phyloP scores from a whole-genome alignment of 176 grass and related monocot species.

The Leersia perrieri region DNA sequence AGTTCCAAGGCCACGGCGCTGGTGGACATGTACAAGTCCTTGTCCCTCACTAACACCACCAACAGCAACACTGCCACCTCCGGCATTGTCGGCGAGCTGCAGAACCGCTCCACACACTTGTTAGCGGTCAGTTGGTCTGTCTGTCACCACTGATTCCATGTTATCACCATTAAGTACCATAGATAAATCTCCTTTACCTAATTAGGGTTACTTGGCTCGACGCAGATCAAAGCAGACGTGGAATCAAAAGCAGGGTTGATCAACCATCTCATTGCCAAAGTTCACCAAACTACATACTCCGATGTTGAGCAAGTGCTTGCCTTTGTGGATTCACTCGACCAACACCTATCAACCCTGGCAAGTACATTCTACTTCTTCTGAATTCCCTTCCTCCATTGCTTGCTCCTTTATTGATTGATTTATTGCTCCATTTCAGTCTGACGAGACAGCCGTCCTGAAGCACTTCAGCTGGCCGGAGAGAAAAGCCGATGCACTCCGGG shows the following conservation, averaged over 20 bases:
- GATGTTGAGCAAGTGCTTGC: constrained; percentile 47
- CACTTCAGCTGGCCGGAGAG: constrained; percentile 71
- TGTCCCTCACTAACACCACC: not conserved
- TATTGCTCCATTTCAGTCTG: constrained; percentile 26
- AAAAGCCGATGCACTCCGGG: constrained; percentile 54
- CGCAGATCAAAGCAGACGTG: constrained; percentile 46
- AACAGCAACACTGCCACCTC: constrained; percentile 1
- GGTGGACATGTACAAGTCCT: constrained; percentile 82
- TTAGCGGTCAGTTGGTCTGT: constrained; percentile 48
- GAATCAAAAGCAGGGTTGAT: constrained; percentile 84
- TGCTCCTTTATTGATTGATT: not conserved
- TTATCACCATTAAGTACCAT: too few species aligned
- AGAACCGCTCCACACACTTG: constrained; percentile 82
- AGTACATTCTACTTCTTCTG: not conserved
- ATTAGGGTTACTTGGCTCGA: too few species aligned
- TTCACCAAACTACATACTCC: constrained; percentile 49
- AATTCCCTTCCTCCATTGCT: not conserved
- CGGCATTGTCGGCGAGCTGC: constrained; percentile 77
- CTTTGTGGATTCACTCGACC: constrained; percentile 69
- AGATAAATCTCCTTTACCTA: too few species aligned
- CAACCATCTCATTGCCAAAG: constrained; percentile 66
- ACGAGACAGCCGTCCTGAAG: constrained; percentile 65
- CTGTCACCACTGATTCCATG: too few species aligned
- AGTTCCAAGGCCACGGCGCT: constrained; percentile 57
- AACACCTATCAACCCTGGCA: constrained; percentile 54